Conservation (phyloP, 2,329 filamentous ascomycete species). For the Fusarium sublunatum region DNA sequence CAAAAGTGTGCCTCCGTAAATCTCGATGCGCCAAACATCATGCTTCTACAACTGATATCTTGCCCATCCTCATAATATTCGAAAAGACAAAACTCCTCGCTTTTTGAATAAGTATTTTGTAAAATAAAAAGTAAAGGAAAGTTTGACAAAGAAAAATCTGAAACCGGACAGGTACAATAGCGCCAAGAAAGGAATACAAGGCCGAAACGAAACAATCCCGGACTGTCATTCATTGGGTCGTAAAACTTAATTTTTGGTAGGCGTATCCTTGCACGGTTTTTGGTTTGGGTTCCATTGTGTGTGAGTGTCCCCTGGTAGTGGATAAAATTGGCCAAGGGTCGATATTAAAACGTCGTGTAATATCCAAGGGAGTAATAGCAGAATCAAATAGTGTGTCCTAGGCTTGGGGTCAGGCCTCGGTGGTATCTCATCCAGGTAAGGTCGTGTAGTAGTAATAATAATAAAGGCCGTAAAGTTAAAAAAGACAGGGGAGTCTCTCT, state of each 20-base stretch:
- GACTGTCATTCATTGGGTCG: slow-evolving; percentile 44
- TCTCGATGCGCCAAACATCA: slow-evolving; percentile 46
- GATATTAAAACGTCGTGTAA: slow-evolving; percentile 41
- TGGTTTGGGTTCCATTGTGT: slow-evolving; percentile 20
- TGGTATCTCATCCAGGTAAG: slow-evolving; percentile 36
- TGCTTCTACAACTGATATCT: slow-evolving; percentile 47
- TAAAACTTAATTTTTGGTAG: slow-evolving; percentile 38
- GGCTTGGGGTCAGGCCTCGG: slow-evolving; percentile 25
- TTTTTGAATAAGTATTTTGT: slow-evolving; percentile 39
- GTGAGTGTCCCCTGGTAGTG: slow-evolving; percentile 5
- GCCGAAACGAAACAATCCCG: slow-evolving; percentile 40
- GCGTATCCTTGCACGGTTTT: slow-evolving; percentile 42
- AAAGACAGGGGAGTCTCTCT: slow-evolving; percentile 7
- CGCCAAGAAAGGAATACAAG: slow-evolving; percentile 36
- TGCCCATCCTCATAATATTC: slow-evolving; percentile 44
- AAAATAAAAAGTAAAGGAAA: slow-evolving; percentile 6
- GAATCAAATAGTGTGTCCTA: slow-evolving; percentile 37
- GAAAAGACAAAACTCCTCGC: slow-evolving; percentile 47
- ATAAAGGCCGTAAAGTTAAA: slow-evolving; percentile 3
- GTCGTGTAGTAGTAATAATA: slow-evolving; percentile 15
- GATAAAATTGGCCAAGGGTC: slow-evolving; percentile 24
- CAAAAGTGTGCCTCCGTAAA: slow-evolving; percentile 19
- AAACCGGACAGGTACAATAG: slow-evolving; percentile 19
- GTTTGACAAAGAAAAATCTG: slow-evolving; percentile 35
- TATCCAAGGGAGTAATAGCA: slow-evolving; percentile 31